A percentile compares a stretch with the other conserved stretches of the same genome.
These are phyloP conservation scores for Plasmodium vinckei DNA, from an alignment of 169 alveolate genomes.

Conservation along the genomic window DNA sequence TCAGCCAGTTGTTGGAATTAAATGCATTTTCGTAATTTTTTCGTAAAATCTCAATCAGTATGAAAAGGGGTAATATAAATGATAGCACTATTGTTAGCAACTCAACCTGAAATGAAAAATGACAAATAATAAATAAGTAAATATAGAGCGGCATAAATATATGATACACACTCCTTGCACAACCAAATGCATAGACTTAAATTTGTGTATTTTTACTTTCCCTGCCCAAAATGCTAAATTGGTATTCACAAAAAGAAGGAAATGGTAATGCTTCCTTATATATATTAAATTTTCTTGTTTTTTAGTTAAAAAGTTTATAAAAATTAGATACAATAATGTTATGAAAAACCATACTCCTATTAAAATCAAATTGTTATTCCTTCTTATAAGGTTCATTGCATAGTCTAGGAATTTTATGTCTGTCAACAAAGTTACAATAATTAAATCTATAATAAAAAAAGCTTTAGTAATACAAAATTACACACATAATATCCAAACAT, in stretches of 20 bases:
- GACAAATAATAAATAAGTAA: neutral
- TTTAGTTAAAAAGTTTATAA: slow-evolving; percentile 11
- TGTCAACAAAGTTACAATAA: neutral
- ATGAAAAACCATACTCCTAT: slow-evolving; percentile 13
- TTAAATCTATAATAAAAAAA: too few species aligned
- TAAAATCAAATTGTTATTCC: slow-evolving; percentile 4
- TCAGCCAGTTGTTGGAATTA: neutral
- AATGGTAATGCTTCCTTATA: slow-evolving; percentile 52
- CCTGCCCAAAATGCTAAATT: slow-evolving; percentile 5
- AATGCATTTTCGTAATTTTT: slow-evolving; percentile 7
- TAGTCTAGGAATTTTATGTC: neutral
- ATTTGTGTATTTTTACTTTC: slow-evolving; percentile 5
- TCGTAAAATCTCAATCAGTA: slow-evolving; percentile 20
- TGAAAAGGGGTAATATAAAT: slow-evolving; percentile 10
- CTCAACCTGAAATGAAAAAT: slow-evolving; percentile 6
- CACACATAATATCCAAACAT: too few species aligned
- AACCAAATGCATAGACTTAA: too few species aligned
- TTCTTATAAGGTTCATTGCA: neutral
- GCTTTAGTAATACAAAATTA: too few species aligned
- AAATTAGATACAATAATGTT: slow-evolving; percentile 21
- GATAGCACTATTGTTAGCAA: slow-evolving; percentile 23
- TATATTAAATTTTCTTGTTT: slow-evolving; percentile 3
- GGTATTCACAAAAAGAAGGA: slow-evolving; percentile 29
- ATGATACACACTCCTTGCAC: neutral
- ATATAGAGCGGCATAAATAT: neutral